Base-by-base conservation (phyloP, 257 asterid genomes). In the Coffea canephora region DNA sequence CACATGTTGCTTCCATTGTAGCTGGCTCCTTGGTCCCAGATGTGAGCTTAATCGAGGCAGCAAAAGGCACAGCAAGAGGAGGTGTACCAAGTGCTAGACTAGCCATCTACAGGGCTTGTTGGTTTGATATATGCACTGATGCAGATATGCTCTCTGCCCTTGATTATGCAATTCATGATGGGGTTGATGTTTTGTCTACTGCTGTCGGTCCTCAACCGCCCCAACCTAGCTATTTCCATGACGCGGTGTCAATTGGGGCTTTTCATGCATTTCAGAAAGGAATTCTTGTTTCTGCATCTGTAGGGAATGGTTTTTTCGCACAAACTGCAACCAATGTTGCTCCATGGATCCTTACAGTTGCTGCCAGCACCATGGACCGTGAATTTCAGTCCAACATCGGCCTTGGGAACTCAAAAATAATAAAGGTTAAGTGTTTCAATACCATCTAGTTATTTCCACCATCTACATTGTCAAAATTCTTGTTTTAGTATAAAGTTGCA, bases 311-410 rank as follows among this genome's bases (percentile, higher is more conserved):
- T 55, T 34, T 57, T 6, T 59, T 59, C 85, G 94, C 55, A 21
- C 66, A 5, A 75, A 84, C 70, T 81, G 87, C 57, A 82, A 84
- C 89, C 6, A 91, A 91, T 77, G 87, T 89, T 7, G 96, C 97
- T 3, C 97, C 97, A 0, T 92, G 96, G 96, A 89, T 92, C 1
- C 71, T 90, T 71, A 91, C 94, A 0, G 97, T 92, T 23, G 97
- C 96, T 31, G 96, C 97, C 0, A 92, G 96, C 18, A 89, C 96
- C 0, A 36, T 92, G 1, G 90, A 91, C 71, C 87, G 97, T 15
- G 92, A 89, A 41, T n/a, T 75, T n/a, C 81, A 39, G 54, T 79
- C 91, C 31, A 77, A 80, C 57, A 74, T 91, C 59, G 77, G 78
- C 65, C 85, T 89, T 64, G 88, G 91, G 73, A 87, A 89, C 77